Percentiles rank a stretch among this genome's conserved stretches.
phyloP scores from a whole-genome alignment of 371 early-diverging fungal genomes.

The Actinomucor elegans region DNA sequence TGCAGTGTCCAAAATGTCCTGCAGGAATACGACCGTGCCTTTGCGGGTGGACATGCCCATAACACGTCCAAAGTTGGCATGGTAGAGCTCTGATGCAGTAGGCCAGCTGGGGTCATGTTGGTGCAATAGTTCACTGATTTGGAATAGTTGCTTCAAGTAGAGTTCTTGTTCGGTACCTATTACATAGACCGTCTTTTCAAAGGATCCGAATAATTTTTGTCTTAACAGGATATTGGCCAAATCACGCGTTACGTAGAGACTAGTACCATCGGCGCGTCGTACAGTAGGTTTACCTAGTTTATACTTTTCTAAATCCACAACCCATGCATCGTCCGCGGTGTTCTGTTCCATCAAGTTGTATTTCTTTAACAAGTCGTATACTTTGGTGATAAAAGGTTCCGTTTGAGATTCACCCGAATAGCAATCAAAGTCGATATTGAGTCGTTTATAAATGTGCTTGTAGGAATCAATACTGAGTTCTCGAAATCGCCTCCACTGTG shows the following conservation, averaged over 20 bases:
- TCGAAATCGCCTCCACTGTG: slow-evolving; percentile 85
- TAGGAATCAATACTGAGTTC: slow-evolving; percentile 88
- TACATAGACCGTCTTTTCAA: slow-evolving; percentile 90
- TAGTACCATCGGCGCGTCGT: slow-evolving; percentile 88
- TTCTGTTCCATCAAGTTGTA: slow-evolving; percentile 54
- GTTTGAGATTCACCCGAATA: slow-evolving; percentile 97
- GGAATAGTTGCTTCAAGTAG: slow-evolving; percentile 94
- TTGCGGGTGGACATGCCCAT: slow-evolving; percentile 95
- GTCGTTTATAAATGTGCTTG: slow-evolving; percentile 81
- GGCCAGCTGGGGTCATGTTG: slow-evolving; percentile 14
- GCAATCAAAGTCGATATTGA: slow-evolving; percentile 91
- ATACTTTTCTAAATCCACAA: slow-evolving; percentile 71
- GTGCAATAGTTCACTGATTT: slow-evolving; percentile 71
- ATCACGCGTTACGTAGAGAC: slow-evolving; percentile 96
- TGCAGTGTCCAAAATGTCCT: slow-evolving; percentile 91
- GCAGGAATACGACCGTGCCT: slow-evolving; percentile 94
- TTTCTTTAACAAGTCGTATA: slow-evolving; percentile 62
- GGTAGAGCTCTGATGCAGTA: slow-evolving; percentile 67
- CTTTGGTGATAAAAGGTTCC: slow-evolving; percentile 67
- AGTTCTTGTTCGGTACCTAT: slow-evolving; percentile 89
- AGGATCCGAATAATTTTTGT: slow-evolving; percentile 64
- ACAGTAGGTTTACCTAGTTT: slow-evolving; percentile 79
- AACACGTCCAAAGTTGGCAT: slow-evolving; percentile 95
- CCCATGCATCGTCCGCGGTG: slow-evolving; percentile 70
- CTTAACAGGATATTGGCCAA: slow-evolving; percentile 91